These are phyloP conservation scores for Edaphochlamys debaryana DNA, from an alignment of 139 green algal genomes.

Conservation along the genomic window DNA sequence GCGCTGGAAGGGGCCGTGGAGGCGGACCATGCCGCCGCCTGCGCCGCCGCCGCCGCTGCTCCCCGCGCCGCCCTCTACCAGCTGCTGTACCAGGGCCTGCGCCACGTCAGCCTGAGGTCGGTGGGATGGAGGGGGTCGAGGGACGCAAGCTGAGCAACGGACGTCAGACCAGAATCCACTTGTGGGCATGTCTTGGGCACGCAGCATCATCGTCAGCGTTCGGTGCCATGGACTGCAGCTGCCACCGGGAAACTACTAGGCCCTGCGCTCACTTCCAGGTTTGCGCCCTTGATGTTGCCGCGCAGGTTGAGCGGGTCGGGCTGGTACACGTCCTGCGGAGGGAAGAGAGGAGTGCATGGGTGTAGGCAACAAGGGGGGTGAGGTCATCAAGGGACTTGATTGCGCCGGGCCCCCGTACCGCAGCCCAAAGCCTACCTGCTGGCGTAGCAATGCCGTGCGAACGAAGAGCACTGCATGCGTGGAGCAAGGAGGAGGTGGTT, in stretches of 20 bases:
- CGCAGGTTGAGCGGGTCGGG: background rate
- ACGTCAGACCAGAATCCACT: background rate
- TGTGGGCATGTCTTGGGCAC: too few relatives aligned
- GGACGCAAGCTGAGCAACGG: too few relatives aligned
- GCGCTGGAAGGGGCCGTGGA: conserved; percentile 49
- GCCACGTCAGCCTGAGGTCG: conserved; percentile 19
- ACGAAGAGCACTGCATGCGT: background rate
- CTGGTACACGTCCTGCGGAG: background rate
- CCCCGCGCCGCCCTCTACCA: background rate
- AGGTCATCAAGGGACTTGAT: too few relatives aligned
- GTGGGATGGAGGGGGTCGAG: background rate
- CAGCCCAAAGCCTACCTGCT: too few relatives aligned
- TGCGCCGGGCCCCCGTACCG: too few relatives aligned
- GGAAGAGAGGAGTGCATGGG: too few relatives aligned
- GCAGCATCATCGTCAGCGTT: background rate
- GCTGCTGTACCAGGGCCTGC: conserved; percentile 17
- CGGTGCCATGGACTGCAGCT: too few relatives aligned
- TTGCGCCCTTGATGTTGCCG: background rate
- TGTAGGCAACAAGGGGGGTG: too few relatives aligned
- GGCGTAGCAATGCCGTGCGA: background rate
- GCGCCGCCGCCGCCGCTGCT: background rate
- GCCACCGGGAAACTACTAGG: too few relatives aligned
- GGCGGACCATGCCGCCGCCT: conserved; percentile 29
- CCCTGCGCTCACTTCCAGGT: background rate
- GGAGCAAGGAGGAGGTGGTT: too few relatives aligned